Evolutionary conservation across 202 grass and related monocot genomes (phyloP), one percentile per base, ranked within the genome.

Genomic region (Musa balbisiana): DNA sequence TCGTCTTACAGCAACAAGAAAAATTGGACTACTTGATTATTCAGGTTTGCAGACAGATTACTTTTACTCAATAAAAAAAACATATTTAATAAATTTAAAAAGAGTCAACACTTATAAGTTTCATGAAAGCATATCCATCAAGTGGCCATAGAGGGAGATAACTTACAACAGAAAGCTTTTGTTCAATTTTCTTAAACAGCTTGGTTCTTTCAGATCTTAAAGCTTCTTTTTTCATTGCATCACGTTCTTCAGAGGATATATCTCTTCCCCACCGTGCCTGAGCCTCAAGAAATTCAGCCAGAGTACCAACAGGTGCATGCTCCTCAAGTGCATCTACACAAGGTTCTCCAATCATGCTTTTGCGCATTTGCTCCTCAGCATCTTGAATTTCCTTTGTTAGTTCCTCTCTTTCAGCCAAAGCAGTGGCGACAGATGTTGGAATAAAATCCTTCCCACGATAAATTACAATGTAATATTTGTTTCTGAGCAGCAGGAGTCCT

Each of bases 391-490:
- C 85, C 60, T 89, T 87, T 69, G 94, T 85, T 68, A 93, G 82
- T 75, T 88, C 94, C 85, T 98, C 88, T 75, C 91, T 93, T 89
- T 98, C 94, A 72, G 81, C 81, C 83, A 98, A 84, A 29, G 85
- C 88, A 83, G 74, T 76, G 24, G 88, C 91, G 27, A 98, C 91
- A 71, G 86, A 72, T 58, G 88, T 84, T 75, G 94, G 88, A 33
- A 93, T 85, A 75, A 93, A 98, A 73, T 98, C 94, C 71, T 98
- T 98, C 80, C 94, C 94, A 80, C 94, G 88, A 81, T 98, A 98
- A 77, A 98, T 93, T 72, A 98, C 87, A 89, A 98, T 93, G 86
- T 86, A 98, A 73, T 86, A 98, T 81, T 98, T 98, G 84, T 98
- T 98, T 82, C 94, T 89, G 71, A 91, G 94, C 84, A 98, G 87